Evolutionary conservation across 768 basidiomycete species (phyloP), one percentile per base, ranked within the genome.

Genomic region (Guyanaporus albipodus): DNA sequence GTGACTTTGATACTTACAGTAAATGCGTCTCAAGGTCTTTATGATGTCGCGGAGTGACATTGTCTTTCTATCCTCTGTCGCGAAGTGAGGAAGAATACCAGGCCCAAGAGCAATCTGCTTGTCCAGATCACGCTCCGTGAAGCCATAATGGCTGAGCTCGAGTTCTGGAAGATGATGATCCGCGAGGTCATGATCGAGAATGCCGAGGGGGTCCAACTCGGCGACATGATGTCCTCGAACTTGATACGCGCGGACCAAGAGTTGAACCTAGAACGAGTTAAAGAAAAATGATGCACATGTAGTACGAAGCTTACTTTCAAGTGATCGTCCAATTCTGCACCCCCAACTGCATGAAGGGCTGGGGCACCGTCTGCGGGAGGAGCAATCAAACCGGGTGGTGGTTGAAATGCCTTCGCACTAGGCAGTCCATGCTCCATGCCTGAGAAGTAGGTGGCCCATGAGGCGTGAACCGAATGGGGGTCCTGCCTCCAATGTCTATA

Each of bases 241-340:
- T 82, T 99, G 96, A 70, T 96, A 99, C 4, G 96, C 96, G 46
- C 96, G 87, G 42, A 97, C 92, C 46, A 99, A 84, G 23, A 98
- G 79, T 87, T 99, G 96, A 15, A 92, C 86, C 95, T 98, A 62
- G 18, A 55, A 22, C 22, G 23, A 24, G 24, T 51, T 6, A 46
- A 35, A 22, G 40, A 42, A 15, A 18, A 24, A 28, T 27, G 11
- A n/a, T 41, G 34, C 36, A 57, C 29, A 12, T 42, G 31, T 18
- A 46, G 28, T 8, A 17, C 3, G 23, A 14, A 8, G 49, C 72
- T 44, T 46, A 92, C 95, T 79, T 96, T 99, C 46, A 99, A 71
- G 69, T 98, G 95, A 60, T 92, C 93, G 48, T 93, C 86, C 12
- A 98, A 73, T 63, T 96, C 87, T 2, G 78, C 79, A 10, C 85